A percentile compares a stretch with the other conserved stretches of the same genome.
These are phyloP conservation scores for Earliella scabrosa DNA, from an alignment of 1,284 basidiomycete species.

Conservation along the genomic window DNA sequence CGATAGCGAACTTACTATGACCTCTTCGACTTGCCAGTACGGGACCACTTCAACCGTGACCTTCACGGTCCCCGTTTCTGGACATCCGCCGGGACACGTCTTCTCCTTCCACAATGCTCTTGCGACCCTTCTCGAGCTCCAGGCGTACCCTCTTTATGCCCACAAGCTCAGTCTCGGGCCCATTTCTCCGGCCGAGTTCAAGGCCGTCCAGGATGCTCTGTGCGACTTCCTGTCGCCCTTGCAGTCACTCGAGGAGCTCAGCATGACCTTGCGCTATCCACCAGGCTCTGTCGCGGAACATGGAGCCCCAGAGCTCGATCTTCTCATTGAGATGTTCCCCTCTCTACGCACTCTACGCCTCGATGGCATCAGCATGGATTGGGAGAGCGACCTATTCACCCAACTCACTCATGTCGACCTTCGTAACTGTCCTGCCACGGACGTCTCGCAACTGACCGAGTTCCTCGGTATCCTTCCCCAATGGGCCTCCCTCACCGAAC, in stretches of 20 bases:
- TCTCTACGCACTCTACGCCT: not conserved
- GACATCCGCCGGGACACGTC: not conserved
- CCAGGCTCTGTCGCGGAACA: not conserved
- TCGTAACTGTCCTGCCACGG: not conserved
- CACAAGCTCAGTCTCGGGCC: not conserved
- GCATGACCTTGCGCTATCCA: not conserved
- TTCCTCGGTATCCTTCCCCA: not conserved
- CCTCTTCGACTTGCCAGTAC: too few species aligned
- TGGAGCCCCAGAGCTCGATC: not conserved
- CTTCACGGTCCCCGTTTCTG: not conserved
- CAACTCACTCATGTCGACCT: not conserved
- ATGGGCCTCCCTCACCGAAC: not conserved
- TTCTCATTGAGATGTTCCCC: not conserved
- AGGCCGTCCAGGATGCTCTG: not conserved
- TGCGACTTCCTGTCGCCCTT: not conserved
- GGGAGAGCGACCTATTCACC: not conserved
- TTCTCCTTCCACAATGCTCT: not conserved
- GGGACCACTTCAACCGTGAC: not conserved
- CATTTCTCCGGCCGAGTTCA: not conserved
- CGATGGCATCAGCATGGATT: not conserved
- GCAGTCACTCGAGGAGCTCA: not conserved
- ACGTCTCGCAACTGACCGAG: not conserved
- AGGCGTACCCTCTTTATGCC: not conserved
- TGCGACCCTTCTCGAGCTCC: not conserved
- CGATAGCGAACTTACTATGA: too few species aligned